Evolutionary conservation across 306 rosid genomes (phyloP).

Genomic region (Citrullus mucosospermus): DNA sequence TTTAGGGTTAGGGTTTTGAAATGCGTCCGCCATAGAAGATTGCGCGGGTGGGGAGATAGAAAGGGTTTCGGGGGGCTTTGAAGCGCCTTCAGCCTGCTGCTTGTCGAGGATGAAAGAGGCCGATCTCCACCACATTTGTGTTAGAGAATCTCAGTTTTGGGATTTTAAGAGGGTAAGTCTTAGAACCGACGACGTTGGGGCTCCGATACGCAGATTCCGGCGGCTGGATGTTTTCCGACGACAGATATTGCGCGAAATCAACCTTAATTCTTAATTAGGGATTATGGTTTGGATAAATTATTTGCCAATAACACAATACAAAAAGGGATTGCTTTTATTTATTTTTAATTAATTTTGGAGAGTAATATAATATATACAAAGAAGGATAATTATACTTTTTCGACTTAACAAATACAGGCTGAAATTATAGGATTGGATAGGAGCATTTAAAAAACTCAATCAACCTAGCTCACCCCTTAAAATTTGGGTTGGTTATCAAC

Average conservation of each 20-base stretch:
- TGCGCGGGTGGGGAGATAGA: slow-evolving; percentile 25
- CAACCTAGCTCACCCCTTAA: too few relatives aligned
- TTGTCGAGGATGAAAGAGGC: slow-evolving; percentile 64
- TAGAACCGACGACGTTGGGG: neutral
- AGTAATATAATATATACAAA: too few relatives aligned
- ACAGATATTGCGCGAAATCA: neutral
- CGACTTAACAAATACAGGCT: too few relatives aligned
- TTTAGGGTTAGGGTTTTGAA: slow-evolving; percentile 27
- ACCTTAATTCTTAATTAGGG: neutral
- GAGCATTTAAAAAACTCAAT: too few relatives aligned
- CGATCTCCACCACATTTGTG: slow-evolving; percentile 67
- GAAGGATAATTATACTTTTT: too few relatives aligned
- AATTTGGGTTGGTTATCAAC: too few relatives aligned
- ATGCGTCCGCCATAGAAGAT: slow-evolving; percentile 24
- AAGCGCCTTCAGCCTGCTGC: slow-evolving; percentile 20
- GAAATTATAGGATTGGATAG: too few relatives aligned
- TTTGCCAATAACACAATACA: neutral
- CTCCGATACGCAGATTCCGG: slow-evolving; percentile 3
- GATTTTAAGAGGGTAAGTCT: neutral
- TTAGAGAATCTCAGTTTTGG: neutral
- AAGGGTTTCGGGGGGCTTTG: slow-evolving; percentile 17
- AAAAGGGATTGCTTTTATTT: neutral
- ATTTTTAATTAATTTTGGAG: too few relatives aligned
- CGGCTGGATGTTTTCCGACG: neutral
- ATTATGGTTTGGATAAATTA: neutral